Base-by-base conservation (phyloP, 768 basidiomycete species). In the Ramaria sp. region DNA sequence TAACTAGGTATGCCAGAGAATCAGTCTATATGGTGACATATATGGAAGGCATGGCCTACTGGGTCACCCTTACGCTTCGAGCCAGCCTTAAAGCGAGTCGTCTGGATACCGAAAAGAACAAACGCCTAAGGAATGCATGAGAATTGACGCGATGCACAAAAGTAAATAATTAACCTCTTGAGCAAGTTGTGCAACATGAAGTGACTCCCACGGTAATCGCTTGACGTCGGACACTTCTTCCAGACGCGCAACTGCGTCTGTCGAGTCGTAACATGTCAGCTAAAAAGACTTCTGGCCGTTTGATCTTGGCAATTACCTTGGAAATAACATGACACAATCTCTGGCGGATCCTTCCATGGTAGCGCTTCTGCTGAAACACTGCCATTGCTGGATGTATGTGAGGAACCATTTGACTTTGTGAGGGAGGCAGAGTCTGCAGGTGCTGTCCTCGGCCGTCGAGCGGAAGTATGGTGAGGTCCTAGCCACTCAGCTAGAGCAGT, bases 401-500 rank as follows among this genome's bases (percentile, higher is more conserved):
- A 53, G 9, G 34, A 24, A 15, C 33, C 41, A 43, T 48, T 54
- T 34, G 41, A 38, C 45, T 53, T 57, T 7, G 53, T 58, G 85
- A 68, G 6, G 84, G 82, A 58, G 81, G 76, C 0, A 15, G 58
- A 33, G 19, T 13, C 15, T 13, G 34, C 17, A 15, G 54, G 30
- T 6, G 27, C 58, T 13, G 30, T 31, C 38, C 20, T 51, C 5
- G 52, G 52, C 4, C 87, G 89, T 1, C 89, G 84, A 34, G 80
- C 73, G 63, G 86, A 71, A 58, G 87, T 75, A 61, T 91, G 88
- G 66, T 86, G 82, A 7, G 84, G 84, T 59, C 81, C 84, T 15
- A 91, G 73, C 88, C 88, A 91, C 52, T 82, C 77, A 31, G 83
- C 79, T 47, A 90, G 70, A 15, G 80, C 77, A 37, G 71, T 73